Percentiles rank a stretch among this genome's conserved stretches.
Evolutionary conservation across 2,329 filamentous ascomycete genomes (phyloP).

Genomic region (Fusarium proliferatum): DNA sequence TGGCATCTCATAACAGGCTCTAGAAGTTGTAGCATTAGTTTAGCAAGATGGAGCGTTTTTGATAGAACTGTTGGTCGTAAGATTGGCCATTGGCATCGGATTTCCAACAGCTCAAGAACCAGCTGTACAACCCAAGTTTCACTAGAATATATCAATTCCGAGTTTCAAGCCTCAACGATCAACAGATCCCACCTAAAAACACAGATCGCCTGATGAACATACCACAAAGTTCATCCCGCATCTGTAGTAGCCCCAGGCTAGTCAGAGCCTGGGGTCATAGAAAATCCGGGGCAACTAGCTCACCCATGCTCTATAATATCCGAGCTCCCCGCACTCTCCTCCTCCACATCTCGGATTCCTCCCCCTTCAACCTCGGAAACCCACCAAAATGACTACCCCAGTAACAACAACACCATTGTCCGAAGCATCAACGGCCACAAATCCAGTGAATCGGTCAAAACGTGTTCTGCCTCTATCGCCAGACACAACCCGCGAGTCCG

Average conservation of each 20-base stretch:
- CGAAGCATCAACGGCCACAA: slow-evolving; percentile 21
- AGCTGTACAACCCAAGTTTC: accelerated
- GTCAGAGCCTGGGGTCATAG: neutral
- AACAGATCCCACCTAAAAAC: neutral
- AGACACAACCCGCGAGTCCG: slow-evolving; percentile 17
- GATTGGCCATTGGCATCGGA: accelerated
- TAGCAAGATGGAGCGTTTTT: accelerated
- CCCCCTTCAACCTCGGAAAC: slow-evolving; percentile 25
- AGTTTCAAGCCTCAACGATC: neutral
- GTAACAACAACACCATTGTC: slow-evolving; percentile 28
- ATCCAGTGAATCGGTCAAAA: slow-evolving; percentile 7
- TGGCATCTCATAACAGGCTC: accelerated
- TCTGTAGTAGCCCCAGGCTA: neutral
- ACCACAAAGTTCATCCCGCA: neutral
- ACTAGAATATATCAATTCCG: accelerated
- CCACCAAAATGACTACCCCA: slow-evolving; percentile 21
- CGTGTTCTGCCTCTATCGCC: slow-evolving; percentile 16
- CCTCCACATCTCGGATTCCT: slow-evolving; percentile 6
- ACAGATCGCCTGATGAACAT: neutral
- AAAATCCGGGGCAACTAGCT: neutral
- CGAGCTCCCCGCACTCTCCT: slow-evolving; percentile 1
- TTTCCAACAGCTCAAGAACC: too few relatives aligned
- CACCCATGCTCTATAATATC: neutral
- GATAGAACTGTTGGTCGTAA: accelerated
- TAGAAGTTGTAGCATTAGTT: accelerated